Conservation (phyloP, 2,329 filamentous ascomycete genomes). For the Pseudopithomyces chartarum region DNA sequence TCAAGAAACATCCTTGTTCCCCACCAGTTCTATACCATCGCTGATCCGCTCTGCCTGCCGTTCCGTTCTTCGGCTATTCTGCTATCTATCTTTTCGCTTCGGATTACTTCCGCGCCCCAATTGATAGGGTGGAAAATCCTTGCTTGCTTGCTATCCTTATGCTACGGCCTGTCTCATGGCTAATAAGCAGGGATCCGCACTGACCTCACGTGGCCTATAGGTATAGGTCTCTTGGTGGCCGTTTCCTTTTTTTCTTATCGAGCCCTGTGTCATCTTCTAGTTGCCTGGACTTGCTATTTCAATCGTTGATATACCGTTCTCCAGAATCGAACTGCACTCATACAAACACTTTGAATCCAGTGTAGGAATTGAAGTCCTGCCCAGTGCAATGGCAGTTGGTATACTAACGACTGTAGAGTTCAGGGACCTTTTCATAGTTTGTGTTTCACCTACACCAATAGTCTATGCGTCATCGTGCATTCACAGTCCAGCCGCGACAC, state of each 20-base stretch:
- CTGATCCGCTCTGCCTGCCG: not conserved
- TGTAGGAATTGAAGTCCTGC: not conserved
- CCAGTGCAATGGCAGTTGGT: not conserved
- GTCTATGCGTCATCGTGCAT: conserved; percentile 6
- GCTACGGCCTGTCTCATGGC: not conserved
- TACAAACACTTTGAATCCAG: not conserved
- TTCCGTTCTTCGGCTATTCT: not conserved
- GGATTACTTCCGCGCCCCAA: not conserved
- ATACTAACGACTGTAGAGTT: not conserved
- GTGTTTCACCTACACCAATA: not conserved
- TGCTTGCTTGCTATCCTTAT: not conserved
- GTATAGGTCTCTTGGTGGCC: not conserved
- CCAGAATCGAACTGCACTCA: not conserved
- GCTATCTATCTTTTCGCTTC: not conserved
- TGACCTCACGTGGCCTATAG: not conserved
- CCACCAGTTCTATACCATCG: not conserved
- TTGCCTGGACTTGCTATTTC: not conserved
- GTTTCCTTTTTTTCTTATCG: not conserved
- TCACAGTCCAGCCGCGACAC: not conserved
- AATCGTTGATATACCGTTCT: not conserved
- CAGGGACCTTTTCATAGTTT: not conserved
- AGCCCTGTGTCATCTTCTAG: not conserved
- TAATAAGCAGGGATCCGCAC: not conserved
- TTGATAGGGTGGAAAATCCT: not conserved
- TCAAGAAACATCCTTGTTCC: conserved; percentile 1